Conservation (phyloP, 1,284 basidiomycete genomes). For the Ceratorhiza oryzae-sativae region DNA sequence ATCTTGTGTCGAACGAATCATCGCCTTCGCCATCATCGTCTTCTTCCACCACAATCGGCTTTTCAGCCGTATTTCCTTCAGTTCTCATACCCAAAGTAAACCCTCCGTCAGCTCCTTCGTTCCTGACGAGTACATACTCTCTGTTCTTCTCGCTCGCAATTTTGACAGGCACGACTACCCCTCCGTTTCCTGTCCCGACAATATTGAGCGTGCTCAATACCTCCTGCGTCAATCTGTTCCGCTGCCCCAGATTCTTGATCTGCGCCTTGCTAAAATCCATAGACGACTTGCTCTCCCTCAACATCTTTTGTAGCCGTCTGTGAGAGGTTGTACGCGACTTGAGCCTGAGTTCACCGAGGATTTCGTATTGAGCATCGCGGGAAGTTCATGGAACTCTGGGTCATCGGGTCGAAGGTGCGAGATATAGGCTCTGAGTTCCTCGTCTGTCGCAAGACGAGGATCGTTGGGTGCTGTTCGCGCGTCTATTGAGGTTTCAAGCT, state of each 20-base stretch:
- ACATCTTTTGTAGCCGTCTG: conserved; percentile 90
- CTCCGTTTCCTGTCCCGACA: conserved; percentile 78
- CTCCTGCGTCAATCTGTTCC: conserved; percentile 94
- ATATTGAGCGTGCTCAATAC: conserved; percentile 93
- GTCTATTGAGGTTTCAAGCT: conserved; percentile 61
- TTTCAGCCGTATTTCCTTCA: conserved; percentile 71
- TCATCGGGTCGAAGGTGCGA: conserved; percentile 93
- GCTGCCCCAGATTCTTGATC: conserved; percentile 86
- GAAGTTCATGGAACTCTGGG: conserved; percentile 92
- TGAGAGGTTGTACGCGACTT: conserved; percentile 95
- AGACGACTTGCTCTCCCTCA: conserved; percentile 78
- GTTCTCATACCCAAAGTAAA: conserved; percentile 93
- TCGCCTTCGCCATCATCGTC: conserved; percentile 55
- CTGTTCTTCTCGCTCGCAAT: conserved; percentile 94
- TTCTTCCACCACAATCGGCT: conserved; percentile 84
- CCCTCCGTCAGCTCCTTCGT: conserved; percentile 83
- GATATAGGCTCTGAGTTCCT: conserved; percentile 88
- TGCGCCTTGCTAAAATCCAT: conserved; percentile 97
- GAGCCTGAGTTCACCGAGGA: conserved; percentile 92
- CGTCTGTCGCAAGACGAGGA: conserved; percentile 91
- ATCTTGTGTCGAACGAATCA: conserved; percentile 53
- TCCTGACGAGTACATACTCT: conserved; percentile 93
- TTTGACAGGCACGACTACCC: conserved; percentile 88
- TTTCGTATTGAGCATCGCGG: conserved; percentile 98
- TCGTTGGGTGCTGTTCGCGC: conserved; percentile 66